A percentile compares a stretch with the other conserved stretches of the same genome.
Evolutionary conservation across 106 monocot genomes (phyloP).

Genomic region (Apostasia ramifera): DNA sequence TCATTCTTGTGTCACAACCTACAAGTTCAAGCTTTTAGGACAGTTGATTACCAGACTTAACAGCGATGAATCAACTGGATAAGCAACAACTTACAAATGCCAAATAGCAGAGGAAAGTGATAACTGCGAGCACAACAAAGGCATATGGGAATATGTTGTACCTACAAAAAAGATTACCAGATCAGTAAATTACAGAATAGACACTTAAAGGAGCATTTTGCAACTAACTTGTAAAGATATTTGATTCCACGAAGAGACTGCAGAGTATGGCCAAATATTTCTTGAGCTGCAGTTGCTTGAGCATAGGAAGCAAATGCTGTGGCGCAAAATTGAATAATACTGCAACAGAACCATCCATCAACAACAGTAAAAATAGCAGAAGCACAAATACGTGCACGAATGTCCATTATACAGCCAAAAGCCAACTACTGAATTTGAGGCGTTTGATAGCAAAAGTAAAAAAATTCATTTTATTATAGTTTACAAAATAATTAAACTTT

Average conservation of each 20-base stretch:
- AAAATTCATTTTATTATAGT: too few relatives aligned
- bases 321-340: slow-evolving; percentile 97
- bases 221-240: slow-evolving; percentile 92
- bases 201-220: background rate
- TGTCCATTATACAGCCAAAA: too few relatives aligned
- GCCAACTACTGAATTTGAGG: too few relatives aligned
- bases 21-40: background rate
- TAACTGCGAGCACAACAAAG: slow-evolving; percentile 60
- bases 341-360: slow-evolving; percentile 24
- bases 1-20: too few relatives aligned
- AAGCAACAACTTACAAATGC: slow-evolving; percentile 55
- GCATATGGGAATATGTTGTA: slow-evolving; percentile 92
- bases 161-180: slow-evolving; percentile 29
- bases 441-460: too few relatives aligned
- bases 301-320: slow-evolving; percentile 93
- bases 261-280: slow-evolving; percentile 97
- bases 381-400: background rate
- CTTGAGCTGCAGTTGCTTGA: slow-evolving; percentile 95
- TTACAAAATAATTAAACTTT: too few relatives aligned
- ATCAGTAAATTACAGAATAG: background rate
- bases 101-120: slow-evolving; percentile 74
- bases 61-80: background rate
- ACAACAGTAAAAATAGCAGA: background rate
- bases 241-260: slow-evolving; percentile 95
- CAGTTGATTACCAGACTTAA: background rate